phyloP scores from a whole-genome alignment of 2,329 filamentous ascomycete genomes.

The Didymella keratinophila region DNA sequence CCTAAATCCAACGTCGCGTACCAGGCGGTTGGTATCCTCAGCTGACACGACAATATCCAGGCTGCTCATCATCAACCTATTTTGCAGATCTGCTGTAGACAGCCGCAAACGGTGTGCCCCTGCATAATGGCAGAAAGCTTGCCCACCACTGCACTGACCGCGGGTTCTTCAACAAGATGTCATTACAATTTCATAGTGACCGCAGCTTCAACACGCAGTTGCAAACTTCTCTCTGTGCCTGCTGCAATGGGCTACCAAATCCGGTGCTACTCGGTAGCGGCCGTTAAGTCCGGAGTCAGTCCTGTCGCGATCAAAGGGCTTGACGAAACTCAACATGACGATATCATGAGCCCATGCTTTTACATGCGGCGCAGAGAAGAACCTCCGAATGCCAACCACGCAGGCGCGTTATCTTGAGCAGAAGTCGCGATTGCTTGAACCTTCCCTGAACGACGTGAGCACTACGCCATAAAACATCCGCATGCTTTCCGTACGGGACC shows the following conservation, averaged over 20 bases:
- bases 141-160: constrained; percentile 4
- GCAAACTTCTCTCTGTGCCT: constrained; percentile 2
- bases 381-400: background rate
- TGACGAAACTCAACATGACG: constrained; percentile 9
- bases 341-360: constrained; percentile 14
- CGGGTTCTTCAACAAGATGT: background rate
- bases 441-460: background rate
- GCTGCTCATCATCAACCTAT: constrained; percentile 18
- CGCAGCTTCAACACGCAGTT: background rate
- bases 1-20: constrained; percentile 29
- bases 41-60: constrained; percentile 12
- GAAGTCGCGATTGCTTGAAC: background rate
- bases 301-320: constrained; percentile 5
- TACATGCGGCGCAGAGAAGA: constrained; percentile 9
- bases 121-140: constrained; percentile 18
- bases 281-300: constrained; percentile 6
- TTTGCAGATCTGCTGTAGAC: constrained; percentile 18
- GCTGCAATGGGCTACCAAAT: constrained; percentile 9
- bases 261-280: constrained; percentile 11
- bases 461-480: constrained; percentile 1
- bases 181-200: constrained; percentile 3
- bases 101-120: constrained; percentile 16
- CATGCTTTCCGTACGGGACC: background rate
- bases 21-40: constrained; percentile 35
- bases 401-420: background rate